Evolutionary conservation across 768 basidiomycete genomes (phyloP).

Genomic region (Russula compacta): DNA sequence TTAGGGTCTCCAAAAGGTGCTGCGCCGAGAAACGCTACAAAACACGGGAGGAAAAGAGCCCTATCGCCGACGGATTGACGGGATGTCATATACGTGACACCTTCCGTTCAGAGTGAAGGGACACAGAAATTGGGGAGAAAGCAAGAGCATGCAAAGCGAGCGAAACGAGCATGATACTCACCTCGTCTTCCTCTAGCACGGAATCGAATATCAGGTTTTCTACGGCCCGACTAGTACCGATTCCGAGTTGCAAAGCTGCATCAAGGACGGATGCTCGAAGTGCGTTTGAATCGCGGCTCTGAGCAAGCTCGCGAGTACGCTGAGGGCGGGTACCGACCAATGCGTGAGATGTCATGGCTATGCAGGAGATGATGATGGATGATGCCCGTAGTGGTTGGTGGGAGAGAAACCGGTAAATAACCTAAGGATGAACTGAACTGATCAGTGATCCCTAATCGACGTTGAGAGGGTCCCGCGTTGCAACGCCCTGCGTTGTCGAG

Average conservation of each 20-base stretch:
- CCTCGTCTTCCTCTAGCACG: conserved; percentile 41
- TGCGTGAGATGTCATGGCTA: background rate
- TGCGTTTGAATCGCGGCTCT: conserved; percentile 42
- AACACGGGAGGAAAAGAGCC: background rate
- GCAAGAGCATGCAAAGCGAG: background rate
- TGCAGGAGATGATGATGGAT: background rate
- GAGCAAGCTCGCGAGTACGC: background rate
- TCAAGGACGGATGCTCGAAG: conserved; percentile 69
- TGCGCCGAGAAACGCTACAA: too few species aligned
- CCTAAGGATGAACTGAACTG: background rate
- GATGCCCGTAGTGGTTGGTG: background rate
- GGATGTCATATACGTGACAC: background rate
- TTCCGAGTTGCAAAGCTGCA: conserved; percentile 58
- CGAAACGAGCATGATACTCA: conserved; percentile 17
- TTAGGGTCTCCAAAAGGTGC: background rate
- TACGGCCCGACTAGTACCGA: conserved; percentile 49
- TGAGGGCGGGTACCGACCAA: conserved; percentile 1
- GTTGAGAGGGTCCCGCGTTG: background rate
- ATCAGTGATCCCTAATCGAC: background rate
- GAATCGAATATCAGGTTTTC: conserved; percentile 69
- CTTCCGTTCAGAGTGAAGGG: background rate
- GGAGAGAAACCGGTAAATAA: background rate
- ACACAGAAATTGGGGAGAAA: background rate
- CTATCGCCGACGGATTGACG: background rate
- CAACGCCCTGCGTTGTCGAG: conserved; percentile 11